Evolutionary conservation across 73 alveolate genomes (phyloP).

Genomic region (Diophrys sp.): DNA sequence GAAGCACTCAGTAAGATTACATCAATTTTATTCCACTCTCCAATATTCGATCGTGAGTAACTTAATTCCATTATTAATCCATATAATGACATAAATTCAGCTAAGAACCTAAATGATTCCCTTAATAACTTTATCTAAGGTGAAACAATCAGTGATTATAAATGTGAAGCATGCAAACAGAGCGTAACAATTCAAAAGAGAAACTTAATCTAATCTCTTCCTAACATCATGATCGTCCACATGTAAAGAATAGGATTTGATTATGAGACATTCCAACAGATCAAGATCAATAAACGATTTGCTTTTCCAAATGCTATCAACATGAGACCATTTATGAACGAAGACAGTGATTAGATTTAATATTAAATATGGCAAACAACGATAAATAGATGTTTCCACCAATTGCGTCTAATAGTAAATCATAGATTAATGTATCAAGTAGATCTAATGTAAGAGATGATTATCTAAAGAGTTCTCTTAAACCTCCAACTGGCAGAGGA

Average conservation of each 20-base stretch:
- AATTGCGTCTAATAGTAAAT: too few relatives aligned
- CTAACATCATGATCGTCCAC: slow-evolving; percentile 93
- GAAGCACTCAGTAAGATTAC: too few relatives aligned
- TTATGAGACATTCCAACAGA: slow-evolving; percentile 89
- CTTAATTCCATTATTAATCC: too few relatives aligned
- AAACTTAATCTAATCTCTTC: slow-evolving; percentile 76
- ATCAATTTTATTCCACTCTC: too few relatives aligned
- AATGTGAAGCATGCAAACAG: slow-evolving; percentile 87
- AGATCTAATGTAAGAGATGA: too few relatives aligned
- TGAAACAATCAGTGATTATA: slow-evolving; percentile 84
- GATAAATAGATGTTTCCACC: too few relatives aligned
- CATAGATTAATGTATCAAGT: too few relatives aligned
- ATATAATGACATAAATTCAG: slow-evolving; percentile 31
- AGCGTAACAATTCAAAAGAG: slow-evolving; percentile 83
- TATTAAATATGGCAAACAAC: too few relatives aligned
- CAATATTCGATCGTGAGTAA: too few relatives aligned
- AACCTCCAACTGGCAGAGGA: too few relatives aligned
- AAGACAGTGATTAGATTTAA: too few relatives aligned
- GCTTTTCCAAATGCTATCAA: slow-evolving; percentile 93
- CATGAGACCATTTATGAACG: slow-evolving; percentile 38
- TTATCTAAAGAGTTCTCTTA: too few relatives aligned
- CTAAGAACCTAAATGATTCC: slow-evolving; percentile 77
- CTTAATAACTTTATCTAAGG: slow-evolving; percentile 80
- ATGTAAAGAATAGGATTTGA: slow-evolving; percentile 89
- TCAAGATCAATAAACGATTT: slow-evolving; percentile 87